phyloP scores from a whole-genome alignment of 2,329 filamentous ascomycete species.

The Trematosphaeria pertusa region DNA sequence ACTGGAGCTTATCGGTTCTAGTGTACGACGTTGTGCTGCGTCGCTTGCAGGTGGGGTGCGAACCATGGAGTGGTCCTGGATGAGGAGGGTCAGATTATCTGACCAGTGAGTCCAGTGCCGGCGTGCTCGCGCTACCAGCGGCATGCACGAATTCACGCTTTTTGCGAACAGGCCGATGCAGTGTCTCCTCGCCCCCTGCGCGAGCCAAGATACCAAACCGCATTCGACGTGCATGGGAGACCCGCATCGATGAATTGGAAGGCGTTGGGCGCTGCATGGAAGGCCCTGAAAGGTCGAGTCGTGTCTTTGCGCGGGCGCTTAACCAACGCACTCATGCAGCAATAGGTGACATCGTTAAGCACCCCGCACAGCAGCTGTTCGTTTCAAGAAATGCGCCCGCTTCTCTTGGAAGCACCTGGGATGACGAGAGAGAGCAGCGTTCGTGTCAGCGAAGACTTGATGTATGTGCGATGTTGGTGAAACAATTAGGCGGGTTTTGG shows the following conservation, averaged over 20 bases:
- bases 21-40: conserved; percentile 8
- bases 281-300: conserved; percentile 8
- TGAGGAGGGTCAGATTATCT: conserved; percentile 8
- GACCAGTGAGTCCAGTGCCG: neutral
- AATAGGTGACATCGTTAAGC: neutral
- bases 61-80: too few species aligned
- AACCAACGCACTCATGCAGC: conserved; percentile 6
- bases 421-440: too few species aligned
- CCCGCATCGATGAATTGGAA: conserved; percentile 3
- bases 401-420: too few species aligned
- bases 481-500: too few species aligned
- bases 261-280: conserved; percentile 5
- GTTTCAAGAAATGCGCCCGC: too few species aligned
- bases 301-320: conserved; percentile 16
- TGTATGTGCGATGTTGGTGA: too few species aligned
- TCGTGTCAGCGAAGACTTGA: too few species aligned
- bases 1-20: conserved; percentile 8
- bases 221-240: neutral
- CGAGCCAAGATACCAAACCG: conserved; percentile 9
- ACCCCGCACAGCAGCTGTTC: too few species aligned
- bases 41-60: too few species aligned
- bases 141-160: conserved; percentile 7
- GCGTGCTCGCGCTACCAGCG: conserved; percentile 12
- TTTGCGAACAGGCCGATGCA: neutral
- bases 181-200: conserved; percentile 8